Conservation (phyloP, 306 rosid genomes). For the Pterocarpus macrocarpus region DNA sequence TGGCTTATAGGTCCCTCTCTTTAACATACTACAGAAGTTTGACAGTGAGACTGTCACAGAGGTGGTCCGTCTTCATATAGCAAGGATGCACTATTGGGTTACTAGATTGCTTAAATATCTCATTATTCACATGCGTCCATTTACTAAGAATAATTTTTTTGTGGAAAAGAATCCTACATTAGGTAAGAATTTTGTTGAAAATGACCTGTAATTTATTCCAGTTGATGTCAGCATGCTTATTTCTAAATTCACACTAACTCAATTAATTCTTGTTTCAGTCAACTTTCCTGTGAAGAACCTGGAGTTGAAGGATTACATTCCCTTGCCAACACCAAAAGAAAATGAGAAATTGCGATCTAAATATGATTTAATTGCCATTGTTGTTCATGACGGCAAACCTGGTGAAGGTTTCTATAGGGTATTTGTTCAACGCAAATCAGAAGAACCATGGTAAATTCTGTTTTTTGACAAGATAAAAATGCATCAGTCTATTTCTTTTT, state of each 20-base stretch:
- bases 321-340: constrained; percentile 83
- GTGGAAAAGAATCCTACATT: constrained; percentile 98
- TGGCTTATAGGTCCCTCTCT: constrained; percentile 83
- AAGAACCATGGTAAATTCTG: constrained; percentile 79
- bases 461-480: constrained; percentile 18
- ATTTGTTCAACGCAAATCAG: constrained; percentile 90
- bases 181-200: constrained; percentile 55
- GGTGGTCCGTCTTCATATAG: constrained; percentile 89
- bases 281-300: constrained; percentile 97
- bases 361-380: constrained; percentile 88
- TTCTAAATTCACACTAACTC: constrained; percentile 39
- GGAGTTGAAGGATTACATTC: constrained; percentile 96
- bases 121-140: constrained; percentile 92
- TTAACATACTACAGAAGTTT: constrained; percentile 93
- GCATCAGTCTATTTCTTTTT: not conserved
- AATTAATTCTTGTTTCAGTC: constrained; percentile 58
- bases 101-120: constrained; percentile 84
- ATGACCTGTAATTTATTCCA: constrained; percentile 8
- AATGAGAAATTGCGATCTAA: constrained; percentile 76
- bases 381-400: constrained; percentile 96
- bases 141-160: constrained; percentile 95
- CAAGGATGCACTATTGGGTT: constrained; percentile 91
- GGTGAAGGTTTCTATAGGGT: constrained; percentile 91
- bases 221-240: constrained; percentile 28
- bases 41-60: constrained; percentile 93